Base-by-base conservation (phyloP, 495 filamentous ascomycete genomes). In the Hypoxylon intermedium region DNA sequence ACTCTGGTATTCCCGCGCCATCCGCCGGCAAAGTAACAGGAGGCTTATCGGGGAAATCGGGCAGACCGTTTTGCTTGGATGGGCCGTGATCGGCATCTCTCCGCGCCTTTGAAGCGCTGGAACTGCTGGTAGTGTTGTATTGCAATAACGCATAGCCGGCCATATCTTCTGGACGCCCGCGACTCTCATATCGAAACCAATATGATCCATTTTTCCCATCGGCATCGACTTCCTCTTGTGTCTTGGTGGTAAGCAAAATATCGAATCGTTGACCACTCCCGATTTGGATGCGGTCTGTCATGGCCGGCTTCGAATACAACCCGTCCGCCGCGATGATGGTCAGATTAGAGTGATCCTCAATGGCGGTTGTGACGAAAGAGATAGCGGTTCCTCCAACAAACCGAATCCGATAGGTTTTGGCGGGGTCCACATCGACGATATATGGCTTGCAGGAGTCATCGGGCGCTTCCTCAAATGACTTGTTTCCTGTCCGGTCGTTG, bases 311-410 rank as follows among this genome's bases (percentile, higher is more conserved):
- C 15, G 84, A 85, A 70, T 86, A 85, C n/a, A 60, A 65, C 15
- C 83, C 83, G 61, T 88, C 85, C 1, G 77, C 82, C 41, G 81
- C 79, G 44, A 88, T 78, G 41, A 88, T 75, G 1, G 70, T 76
- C 3, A 82, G 45, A 16, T 77, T 66, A 16, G 72, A 38, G 60
- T 87, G 84, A 23, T 67, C 76, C 47, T 85, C 81, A 38, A 86
- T 72, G 1, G 67, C 83, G 40, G 83, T 64, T 0, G 71, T 70
- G 2, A 81, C 57, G 49, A 82, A 77, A 0, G 81, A 81, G 18
- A 87, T 69, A 2, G 82, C 79, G 1, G 79, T 81, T 5, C 64
- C 75, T 0, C 83, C 81, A 44, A 87, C 79, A 65, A 82, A 78
- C 36, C 84, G 75, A 47, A 86, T 68, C 7, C 82, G 77, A 53